These are phyloP conservation scores for Hygrophorus russula DNA, from an alignment of 768 basidiomycete species.

Conservation along the genomic window DNA sequence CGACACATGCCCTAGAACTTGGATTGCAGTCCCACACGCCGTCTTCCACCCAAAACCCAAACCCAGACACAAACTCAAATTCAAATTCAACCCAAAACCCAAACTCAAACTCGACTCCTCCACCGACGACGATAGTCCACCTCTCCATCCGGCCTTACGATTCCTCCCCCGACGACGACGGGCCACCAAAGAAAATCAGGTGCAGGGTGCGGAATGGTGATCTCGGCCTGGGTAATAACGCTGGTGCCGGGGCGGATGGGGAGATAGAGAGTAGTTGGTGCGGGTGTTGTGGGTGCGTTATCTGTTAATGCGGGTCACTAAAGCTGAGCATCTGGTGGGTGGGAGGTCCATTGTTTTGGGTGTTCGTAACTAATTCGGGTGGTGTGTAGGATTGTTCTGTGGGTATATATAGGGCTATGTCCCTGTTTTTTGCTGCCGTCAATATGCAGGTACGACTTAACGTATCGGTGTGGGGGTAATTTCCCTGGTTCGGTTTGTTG, in stretches of 20 bases:
- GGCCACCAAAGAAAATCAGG: conserved; percentile 47
- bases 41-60: neutral
- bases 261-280: neutral
- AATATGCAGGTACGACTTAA: too few relatives aligned
- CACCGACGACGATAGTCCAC: conserved; percentile 57
- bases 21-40: conserved; percentile 6
- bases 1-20: conserved; percentile 3
- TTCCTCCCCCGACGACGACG: conserved; percentile 35
- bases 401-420: too few relatives aligned
- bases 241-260: neutral
- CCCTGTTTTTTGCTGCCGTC: too few relatives aligned
- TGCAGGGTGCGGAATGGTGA: neutral
- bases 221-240: neutral
- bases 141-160: conserved; percentile 57
- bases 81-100: conserved; percentile 2
- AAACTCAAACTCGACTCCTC: conserved; percentile 5
- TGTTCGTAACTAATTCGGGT: too few relatives aligned
- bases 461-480: too few relatives aligned
- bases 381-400: too few relatives aligned
- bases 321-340: neutral
- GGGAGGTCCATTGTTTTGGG: too few relatives aligned
- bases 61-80: neutral
- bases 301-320: conserved; percentile 5
- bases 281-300: conserved; percentile 7
- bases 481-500: too few relatives aligned